phyloP scores from a whole-genome alignment of 2,329 filamentous ascomycete genomes.

The Aureobasidium sp. region DNA sequence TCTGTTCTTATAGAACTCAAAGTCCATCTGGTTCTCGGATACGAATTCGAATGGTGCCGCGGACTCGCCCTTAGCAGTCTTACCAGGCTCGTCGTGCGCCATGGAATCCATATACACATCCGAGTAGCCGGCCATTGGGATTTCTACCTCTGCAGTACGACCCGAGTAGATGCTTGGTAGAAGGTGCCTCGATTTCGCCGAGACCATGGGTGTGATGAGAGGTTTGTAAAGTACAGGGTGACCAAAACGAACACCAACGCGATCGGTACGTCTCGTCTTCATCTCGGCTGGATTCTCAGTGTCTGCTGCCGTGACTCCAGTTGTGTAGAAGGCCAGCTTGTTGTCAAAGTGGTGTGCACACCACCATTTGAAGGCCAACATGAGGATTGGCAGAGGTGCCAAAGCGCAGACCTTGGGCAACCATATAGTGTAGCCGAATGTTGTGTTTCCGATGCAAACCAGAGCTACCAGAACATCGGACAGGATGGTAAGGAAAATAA shows the following conservation, averaged over 20 bases:
- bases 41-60: constrained; percentile 76
- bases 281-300: constrained; percentile 30
- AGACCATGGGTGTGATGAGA: constrained; percentile 90
- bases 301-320: constrained; percentile 48
- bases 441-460: constrained; percentile 62
- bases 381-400: constrained; percentile 65
- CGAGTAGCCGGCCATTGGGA: constrained; percentile 65
- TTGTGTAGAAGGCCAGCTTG: constrained; percentile 74
- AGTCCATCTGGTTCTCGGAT: constrained; percentile 77
- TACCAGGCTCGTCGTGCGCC: constrained; percentile 53
- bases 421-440: constrained; percentile 38
- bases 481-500: constrained; percentile 74
- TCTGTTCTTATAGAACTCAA: constrained; percentile 84
- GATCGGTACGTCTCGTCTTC: constrained; percentile 53
- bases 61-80: constrained; percentile 42
- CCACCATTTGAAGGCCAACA: constrained; percentile 80
- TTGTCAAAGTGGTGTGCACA: constrained; percentile 70
- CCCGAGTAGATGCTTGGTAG: constrained; percentile 82
- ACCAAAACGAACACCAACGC: constrained; percentile 71
- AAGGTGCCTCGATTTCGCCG: constrained; percentile 80
- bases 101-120: constrained; percentile 83
- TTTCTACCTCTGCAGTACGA: constrained; percentile 53
- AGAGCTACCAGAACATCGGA: constrained; percentile 73
- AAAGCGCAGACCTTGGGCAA: constrained; percentile 61
- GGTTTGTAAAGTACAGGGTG: constrained; percentile 86